Evolutionary conservation across 2,329 filamentous ascomycete genomes (phyloP), one percentile per base, ranked within the genome.

Genomic region (Ascochyta fabae): DNA sequence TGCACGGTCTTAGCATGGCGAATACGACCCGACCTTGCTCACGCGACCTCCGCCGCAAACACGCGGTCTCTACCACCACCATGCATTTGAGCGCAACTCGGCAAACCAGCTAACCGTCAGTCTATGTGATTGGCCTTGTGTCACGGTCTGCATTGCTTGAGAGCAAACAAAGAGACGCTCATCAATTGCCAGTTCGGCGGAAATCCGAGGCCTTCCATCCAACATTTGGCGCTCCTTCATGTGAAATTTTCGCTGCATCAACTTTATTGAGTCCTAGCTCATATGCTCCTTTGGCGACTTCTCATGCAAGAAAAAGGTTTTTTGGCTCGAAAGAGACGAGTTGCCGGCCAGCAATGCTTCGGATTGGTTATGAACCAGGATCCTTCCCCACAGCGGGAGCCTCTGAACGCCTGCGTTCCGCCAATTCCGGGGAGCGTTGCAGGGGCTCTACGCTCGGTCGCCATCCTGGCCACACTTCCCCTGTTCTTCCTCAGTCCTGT

Each of bases 241-340:
- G 56, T 68, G 65, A 68, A 68, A 57, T 43, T 22, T 43, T 43
- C 44, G 60, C 49, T 48, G 41, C 47, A 56, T 44, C 46, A 46
- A 22, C n/a, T 43, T 58, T 53, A 59, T 62, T 61, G 55, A 57
- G 42, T 56, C 31, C 48, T 54, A 49, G 56, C 50, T 56, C 51
- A 64, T 54, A 56, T 67, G 58, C 58, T 59, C 45, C 46, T 55
- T 60, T 51, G 27, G 46, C 47, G 24, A 43, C 42, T 47, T 47
- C 24, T 49, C 41, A 50, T 63, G 61, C 56, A 55, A 53, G 42
- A 58, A 57, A 44, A 54, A 60, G 58, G 59, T 52, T 39, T 42
- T 56, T 33, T 40, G 15, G 36, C 63, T 61, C 23, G 42, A 66
- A 60, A 16, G 31, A 62, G 64, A 46, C 53, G 15, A 34, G 49